phyloP scores from a whole-genome alignment of 2,329 filamentous ascomycete species.

The Ophiosphaerella narmari region DNA sequence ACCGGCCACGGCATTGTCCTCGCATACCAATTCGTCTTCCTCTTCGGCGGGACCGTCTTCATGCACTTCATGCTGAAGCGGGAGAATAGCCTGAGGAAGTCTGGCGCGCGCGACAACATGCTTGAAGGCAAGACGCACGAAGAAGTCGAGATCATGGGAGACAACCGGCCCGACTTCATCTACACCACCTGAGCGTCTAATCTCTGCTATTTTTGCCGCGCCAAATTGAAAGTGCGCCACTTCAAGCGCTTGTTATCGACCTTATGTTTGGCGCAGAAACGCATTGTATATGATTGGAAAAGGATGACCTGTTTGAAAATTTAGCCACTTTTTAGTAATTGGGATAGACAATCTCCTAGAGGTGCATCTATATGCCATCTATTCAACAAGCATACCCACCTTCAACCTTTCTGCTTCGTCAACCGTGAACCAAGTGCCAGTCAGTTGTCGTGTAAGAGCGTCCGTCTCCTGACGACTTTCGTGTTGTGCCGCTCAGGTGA shows the following conservation, averaged over 20 bases:
- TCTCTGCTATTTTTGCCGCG: neutral
- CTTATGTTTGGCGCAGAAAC: too few relatives aligned
- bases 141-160: slow-evolving; percentile 71
- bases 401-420: too few relatives aligned
- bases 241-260: too few relatives aligned
- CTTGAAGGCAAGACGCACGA: slow-evolving; percentile 66
- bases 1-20: slow-evolving; percentile 77
- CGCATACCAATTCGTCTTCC: slow-evolving; percentile 71
- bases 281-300: too few relatives aligned
- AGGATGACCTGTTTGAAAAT: neutral
- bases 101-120: slow-evolving; percentile 69
- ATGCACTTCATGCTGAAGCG: slow-evolving; percentile 66
- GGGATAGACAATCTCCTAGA: neutral
- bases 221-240: too few relatives aligned
- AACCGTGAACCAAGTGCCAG: too few relatives aligned
- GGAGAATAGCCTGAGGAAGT: slow-evolving; percentile 71
- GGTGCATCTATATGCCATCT: neutral
- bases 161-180: slow-evolving; percentile 69
- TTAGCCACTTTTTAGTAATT: neutral
- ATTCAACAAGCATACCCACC: too few relatives aligned
- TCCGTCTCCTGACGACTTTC: too few relatives aligned
- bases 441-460: too few relatives aligned
- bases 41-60: slow-evolving; percentile 71
- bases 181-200: slow-evolving; percentile 62
- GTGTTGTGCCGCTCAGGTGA: neutral